Conservation (phyloP, 495 filamentous ascomycete species). For the Cenococcum geophilum region DNA sequence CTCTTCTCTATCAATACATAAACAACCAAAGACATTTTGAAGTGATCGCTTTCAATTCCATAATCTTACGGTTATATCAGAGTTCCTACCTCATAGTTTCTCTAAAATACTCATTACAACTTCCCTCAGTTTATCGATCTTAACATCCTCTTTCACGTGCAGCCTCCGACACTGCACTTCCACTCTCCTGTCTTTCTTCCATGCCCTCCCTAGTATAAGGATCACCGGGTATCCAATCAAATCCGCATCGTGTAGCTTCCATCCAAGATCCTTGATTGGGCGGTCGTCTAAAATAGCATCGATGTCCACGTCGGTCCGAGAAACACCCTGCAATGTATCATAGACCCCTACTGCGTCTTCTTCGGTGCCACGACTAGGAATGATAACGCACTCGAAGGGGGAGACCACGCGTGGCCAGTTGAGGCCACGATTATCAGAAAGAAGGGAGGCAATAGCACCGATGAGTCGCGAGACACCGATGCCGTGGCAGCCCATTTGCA, state of each 20-base stretch:
- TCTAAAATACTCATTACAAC: conserved; percentile 38
- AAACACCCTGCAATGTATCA: conserved; percentile 42
- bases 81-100: conserved; percentile 12
- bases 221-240: conserved; percentile 81
- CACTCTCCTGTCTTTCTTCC: conserved; percentile 55
- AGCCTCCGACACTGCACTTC: conserved; percentile 76
- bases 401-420: conserved; percentile 86
- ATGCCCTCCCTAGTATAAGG: conserved; percentile 67
- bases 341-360: conserved; percentile 54
- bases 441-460: conserved; percentile 68
- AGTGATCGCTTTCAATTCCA: not conserved
- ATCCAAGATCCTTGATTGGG: conserved; percentile 53
- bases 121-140: conserved; percentile 36
- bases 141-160: conserved; percentile 23
- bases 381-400: conserved; percentile 72
- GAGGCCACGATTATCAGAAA: conserved; percentile 68
- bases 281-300: conserved; percentile 79
- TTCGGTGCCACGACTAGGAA: conserved; percentile 47
- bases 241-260: conserved; percentile 86
- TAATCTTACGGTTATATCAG: not conserved
- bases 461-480: conserved; percentile 92
- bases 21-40: no score
- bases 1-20: no score
- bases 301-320: conserved; percentile 22
- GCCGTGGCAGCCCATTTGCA: conserved; percentile 95